These are phyloP conservation scores for Juglanconis sp. DNA, from an alignment of 2,329 filamentous ascomycete genomes.

Conservation along the genomic window DNA sequence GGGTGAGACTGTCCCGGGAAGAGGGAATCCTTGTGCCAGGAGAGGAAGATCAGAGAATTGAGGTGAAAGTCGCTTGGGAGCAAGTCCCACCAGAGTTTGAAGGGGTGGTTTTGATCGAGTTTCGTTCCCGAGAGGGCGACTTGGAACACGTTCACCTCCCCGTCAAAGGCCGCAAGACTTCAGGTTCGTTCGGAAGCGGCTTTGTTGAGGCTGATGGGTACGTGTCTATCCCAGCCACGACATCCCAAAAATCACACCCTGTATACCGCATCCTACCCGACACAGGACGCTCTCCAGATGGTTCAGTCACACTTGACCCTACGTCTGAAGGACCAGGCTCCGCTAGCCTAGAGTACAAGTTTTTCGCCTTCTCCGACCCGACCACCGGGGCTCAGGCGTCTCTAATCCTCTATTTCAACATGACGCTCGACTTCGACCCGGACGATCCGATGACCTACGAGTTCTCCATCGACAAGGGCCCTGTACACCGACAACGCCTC, in stretches of 20 bases:
- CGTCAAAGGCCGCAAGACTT: slow-evolving; percentile 23
- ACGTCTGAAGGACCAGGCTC: neutral
- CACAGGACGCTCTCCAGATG: slow-evolving; percentile 38
- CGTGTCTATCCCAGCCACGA: slow-evolving; percentile 33
- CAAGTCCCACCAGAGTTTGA: slow-evolving; percentile 32
- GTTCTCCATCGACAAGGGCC: slow-evolving; percentile 32
- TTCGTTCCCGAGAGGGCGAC: slow-evolving; percentile 32
- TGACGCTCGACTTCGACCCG: slow-evolving; percentile 32
- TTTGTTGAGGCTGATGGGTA: slow-evolving; percentile 45
- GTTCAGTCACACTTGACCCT: slow-evolving; percentile 31
- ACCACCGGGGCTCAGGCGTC: slow-evolving; percentile 4
- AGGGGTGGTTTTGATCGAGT: slow-evolving; percentile 26
- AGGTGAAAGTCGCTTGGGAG: slow-evolving; percentile 45
- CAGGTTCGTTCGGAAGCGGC: slow-evolving; percentile 38
- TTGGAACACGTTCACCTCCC: slow-evolving; percentile 33
- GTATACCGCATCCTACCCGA: slow-evolving; percentile 34
- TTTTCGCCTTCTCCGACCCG: slow-evolving; percentile 5
- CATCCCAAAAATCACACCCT: slow-evolving; percentile 20
- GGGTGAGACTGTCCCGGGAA: slow-evolving; percentile 35
- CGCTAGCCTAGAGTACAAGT: slow-evolving; percentile 4
- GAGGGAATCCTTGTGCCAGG: slow-evolving; percentile 35
- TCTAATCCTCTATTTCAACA: slow-evolving; percentile 36
- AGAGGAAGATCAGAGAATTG: slow-evolving; percentile 41
- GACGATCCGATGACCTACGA: slow-evolving; percentile 41
- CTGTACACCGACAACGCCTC: slow-evolving; percentile 12